These are phyloP conservation scores for Earliella scabrosa DNA, from an alignment of 1,284 basidiomycete genomes.

Conservation along the genomic window DNA sequence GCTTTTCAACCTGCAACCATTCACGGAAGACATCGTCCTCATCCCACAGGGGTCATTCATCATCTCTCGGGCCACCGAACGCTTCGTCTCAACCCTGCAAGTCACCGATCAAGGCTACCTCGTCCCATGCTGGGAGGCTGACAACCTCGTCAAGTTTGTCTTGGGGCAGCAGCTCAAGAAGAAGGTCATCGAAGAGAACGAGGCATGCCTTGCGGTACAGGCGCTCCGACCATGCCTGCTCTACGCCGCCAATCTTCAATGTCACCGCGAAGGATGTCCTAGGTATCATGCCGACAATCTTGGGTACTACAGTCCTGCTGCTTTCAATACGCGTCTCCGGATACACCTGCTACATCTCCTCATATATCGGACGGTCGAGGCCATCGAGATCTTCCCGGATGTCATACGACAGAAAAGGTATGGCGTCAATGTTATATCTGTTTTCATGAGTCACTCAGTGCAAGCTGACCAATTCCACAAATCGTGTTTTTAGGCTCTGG, in stretches of 20 bases:
- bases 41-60: conserved; percentile 32
- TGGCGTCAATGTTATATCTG: conserved; percentile 1
- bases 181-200: conserved; percentile 41
- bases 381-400: conserved; percentile 27
- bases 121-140: conserved; percentile 20
- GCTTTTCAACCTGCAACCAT: conserved; percentile 43
- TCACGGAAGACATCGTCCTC: conserved; percentile 31
- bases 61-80: conserved; percentile 3
- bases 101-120: conserved; percentile 11
- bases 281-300: conserved; percentile 41
- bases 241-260: conserved; percentile 37
- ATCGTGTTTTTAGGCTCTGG: conserved; percentile 23
- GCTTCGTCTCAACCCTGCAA: neutral
- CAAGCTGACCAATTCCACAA: neutral
- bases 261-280: conserved; percentile 41
- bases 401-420: conserved; percentile 24
- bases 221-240: conserved; percentile 47
- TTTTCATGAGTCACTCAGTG: neutral
- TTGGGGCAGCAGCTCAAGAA: conserved; percentile 35
- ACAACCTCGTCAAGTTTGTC: conserved; percentile 19
- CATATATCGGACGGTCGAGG: conserved; percentile 42
- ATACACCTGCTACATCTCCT: conserved; percentile 54
- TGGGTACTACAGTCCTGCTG: conserved; percentile 30
- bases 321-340: conserved; percentile 45
- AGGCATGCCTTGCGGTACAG: conserved; percentile 33